These are phyloP conservation scores for Holtermanniella nyarrowii DNA, from an alignment of 768 basidiomycete species.

Conservation along the genomic window DNA sequence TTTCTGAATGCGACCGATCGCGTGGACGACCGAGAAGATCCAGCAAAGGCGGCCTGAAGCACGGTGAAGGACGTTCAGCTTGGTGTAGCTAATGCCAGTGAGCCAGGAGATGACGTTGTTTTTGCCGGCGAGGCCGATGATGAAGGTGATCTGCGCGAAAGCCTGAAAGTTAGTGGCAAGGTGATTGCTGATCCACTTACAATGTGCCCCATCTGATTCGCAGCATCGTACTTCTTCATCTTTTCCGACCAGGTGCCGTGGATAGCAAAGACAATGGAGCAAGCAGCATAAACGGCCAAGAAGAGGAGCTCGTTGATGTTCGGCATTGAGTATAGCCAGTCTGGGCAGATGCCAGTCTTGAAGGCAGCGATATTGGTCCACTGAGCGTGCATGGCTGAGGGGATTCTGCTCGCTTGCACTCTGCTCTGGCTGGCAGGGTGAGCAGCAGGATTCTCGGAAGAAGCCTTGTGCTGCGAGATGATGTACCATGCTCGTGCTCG, in stretches of 20 bases:
- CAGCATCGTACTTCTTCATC: neutral
- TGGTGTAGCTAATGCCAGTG: conserved; percentile 52
- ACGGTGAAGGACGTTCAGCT: conserved; percentile 43
- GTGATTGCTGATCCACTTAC: neutral
- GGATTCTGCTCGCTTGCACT: neutral
- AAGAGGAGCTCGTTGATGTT: neutral
- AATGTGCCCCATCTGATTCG: neutral
- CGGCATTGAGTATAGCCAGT: neutral
- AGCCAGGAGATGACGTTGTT: conserved; percentile 53
- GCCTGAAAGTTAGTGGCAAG: conserved; percentile 7
- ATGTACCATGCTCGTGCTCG: neutral
- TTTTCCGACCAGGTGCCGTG: neutral
- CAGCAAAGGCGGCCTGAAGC: conserved; percentile 30
- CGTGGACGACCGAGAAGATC: conserved; percentile 27
- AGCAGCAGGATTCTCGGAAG: too few relatives aligned
- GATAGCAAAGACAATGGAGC: neutral
- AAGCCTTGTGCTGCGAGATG: too few relatives aligned
- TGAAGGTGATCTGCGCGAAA: conserved; percentile 48
- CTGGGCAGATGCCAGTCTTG: neutral
- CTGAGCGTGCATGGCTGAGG: neutral
- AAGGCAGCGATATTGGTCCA: neutral
- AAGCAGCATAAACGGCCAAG: neutral
- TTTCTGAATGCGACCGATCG: conserved; percentile 12
- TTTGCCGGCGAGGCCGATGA: conserved; percentile 52
- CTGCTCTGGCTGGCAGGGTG: too few relatives aligned